Evolutionary conservation across 1,284 basidiomycete genomes (phyloP), one percentile per base, ranked within the genome.

Genomic region (Albatrellus sp.): DNA sequence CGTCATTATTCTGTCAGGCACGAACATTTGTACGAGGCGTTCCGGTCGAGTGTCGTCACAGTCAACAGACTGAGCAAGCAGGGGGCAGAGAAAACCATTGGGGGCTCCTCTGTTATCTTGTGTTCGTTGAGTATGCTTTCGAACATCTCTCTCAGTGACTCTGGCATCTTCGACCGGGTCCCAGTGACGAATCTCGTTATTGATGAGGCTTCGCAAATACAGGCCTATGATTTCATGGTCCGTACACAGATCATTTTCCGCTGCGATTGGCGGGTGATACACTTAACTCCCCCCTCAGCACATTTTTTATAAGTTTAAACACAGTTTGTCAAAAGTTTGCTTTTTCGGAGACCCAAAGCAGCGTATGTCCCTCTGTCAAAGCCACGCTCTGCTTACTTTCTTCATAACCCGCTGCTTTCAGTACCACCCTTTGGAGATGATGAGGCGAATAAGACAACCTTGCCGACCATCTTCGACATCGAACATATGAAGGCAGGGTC

Each of bases 151-250:
- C 46, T 72, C 32, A 50, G 59, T 2, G 43, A 50, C 1, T 54
- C 55, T 24, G 58, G 63, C 0, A 46, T 65, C 3, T 66, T 63
- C 50, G 41, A 54, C 1, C 42, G 63, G 6, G 54, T 69, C 2
- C 69, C 67, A 1, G 50, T 69, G 10, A 56, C 59, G 24, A 55
- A 58, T 16, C 57, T 73, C 1, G 59, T 73, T 20, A 55, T 73
- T 14, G 70, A 73, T 46, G 70, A 73, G 50, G 70, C 70, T 0
- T 70, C 68, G 0, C 70, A 72, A 44, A 72, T 73, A 16, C 62
- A 65, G 28, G 53, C 62, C 5, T 64, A 63, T 31, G 67, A 70
- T 35, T 73, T 64, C 47, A 51, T 72, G 59, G 69, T 68, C 19
- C 32, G 58, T 48, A 11, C 46, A 33, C 29, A n/a, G 34, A 49